Evolutionary conservation across 176 grass and related monocot genomes (phyloP).

Genomic region (Avena sativa): DNA sequence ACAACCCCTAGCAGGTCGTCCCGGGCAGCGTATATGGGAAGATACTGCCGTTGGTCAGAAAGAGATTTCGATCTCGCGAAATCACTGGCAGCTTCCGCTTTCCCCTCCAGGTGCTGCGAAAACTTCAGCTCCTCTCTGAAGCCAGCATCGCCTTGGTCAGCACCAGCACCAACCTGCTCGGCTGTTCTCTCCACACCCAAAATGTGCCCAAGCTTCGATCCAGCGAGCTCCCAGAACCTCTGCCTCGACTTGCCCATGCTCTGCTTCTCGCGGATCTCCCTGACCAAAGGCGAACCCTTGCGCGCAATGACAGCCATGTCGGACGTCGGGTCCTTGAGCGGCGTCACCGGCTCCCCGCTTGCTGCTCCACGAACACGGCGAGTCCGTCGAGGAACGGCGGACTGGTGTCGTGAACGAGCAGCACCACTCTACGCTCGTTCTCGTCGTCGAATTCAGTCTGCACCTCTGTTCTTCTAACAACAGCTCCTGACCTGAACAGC

Average conservation of each 20-base stretch:
- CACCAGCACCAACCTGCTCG: constrained; percentile 91
- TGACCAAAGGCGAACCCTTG: constrained; percentile 84
- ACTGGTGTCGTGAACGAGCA: constrained; percentile 93
- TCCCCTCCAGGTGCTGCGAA: constrained; percentile 78
- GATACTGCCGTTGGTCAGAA: constrained; percentile 89
- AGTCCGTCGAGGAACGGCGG: constrained; percentile 87
- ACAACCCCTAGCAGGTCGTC: constrained; percentile 93
- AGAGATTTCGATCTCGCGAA: constrained; percentile 88
- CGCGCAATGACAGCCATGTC: constrained; percentile 92
- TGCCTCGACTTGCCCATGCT: constrained; percentile 89
- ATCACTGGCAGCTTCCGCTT: constrained; percentile 86
- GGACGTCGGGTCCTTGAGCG: constrained; percentile 91
- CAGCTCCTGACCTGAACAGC: constrained; percentile 85
- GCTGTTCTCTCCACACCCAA: constrained; percentile 87
- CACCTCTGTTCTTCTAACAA: constrained; percentile 86
- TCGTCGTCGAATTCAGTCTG: constrained; percentile 95
- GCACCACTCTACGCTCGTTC: constrained; percentile 84
- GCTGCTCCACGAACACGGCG: constrained; percentile 76
- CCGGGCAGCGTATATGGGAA: constrained; percentile 87
- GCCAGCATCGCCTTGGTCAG: constrained; percentile 71
- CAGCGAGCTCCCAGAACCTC: constrained; percentile 94
- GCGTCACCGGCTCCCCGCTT: constrained; percentile 78
- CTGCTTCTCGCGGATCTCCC: constrained; percentile 89
- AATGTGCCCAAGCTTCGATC: constrained; percentile 96
- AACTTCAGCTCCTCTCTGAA: constrained; percentile 85